Evolutionary conservation across 306 rosid species (phyloP).

Genomic region (Biancaea sappan): DNA sequence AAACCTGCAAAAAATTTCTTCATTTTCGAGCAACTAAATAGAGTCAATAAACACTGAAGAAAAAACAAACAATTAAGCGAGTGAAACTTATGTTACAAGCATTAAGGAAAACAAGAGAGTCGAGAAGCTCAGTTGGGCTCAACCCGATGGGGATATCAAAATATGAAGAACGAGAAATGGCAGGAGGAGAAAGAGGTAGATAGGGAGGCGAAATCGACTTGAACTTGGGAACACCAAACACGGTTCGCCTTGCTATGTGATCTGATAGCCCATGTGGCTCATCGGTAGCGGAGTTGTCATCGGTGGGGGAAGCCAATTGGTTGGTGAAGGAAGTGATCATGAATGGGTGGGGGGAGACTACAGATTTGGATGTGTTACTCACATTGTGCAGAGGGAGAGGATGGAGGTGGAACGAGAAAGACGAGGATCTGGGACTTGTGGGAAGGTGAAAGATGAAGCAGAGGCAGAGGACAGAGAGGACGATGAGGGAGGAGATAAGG

Average conservation of each 20-base stretch:
- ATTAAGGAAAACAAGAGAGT: constrained; percentile 83
- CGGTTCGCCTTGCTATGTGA: constrained; percentile 49
- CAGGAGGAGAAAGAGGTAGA: constrained; percentile 72
- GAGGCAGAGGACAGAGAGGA: no score
- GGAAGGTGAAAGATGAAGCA: no score
- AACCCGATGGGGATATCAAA: constrained; percentile 75
- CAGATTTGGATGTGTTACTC: no score
- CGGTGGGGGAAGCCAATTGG: constrained; percentile 53
- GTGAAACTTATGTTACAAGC: constrained; percentile 59
- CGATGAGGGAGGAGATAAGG: no score
- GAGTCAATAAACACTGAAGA: background rate
- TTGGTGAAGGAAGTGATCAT: constrained; percentile 81
- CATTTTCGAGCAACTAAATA: constrained; percentile 6
- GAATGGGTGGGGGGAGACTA: constrained; percentile 59
- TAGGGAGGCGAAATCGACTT: constrained; percentile 84
- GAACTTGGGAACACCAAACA: constrained; percentile 75
- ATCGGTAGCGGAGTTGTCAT: constrained; percentile 17
- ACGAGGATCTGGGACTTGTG: no score
- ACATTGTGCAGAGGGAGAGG: no score
- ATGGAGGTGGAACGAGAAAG: no score
- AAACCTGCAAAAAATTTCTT: background rate
- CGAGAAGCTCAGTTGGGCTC: constrained; percentile 86
- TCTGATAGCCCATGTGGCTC: constrained; percentile 48
- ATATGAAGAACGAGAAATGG: constrained; percentile 70
- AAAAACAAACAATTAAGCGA: background rate